Base-by-base conservation (phyloP, 495 filamentous ascomycete species). In the Beverwykella pulmonaria region DNA sequence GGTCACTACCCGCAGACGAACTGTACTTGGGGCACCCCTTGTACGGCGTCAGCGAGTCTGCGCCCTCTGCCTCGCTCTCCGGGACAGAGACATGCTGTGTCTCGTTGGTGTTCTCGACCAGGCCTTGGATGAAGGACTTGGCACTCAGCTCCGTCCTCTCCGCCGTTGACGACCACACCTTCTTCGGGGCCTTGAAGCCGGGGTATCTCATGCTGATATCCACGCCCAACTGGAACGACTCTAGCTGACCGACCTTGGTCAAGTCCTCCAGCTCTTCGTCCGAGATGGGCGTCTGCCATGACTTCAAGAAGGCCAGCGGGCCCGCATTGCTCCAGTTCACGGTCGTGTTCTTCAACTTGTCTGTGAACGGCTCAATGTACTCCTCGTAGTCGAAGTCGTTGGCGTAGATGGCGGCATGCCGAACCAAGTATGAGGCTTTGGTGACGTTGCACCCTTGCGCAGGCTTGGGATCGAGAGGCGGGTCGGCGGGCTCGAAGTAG, bases 381-480 rank as follows among this genome's bases (percentile, higher is more conserved):
- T 75, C 75, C 55, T 80, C 79, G 56, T 79, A 79, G 59, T 82
- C 80, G 36, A 76, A 80, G 65, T 81, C 80, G 48, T 82, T 82
- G 61, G 78, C 77, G 63, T 79, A 80, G 63, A 82, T 82, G 25
- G 80, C 80, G 0, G 80, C 78, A 65, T 82, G 80, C 8, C 80
- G 78, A 15, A 75, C 70, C 14, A 82, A 75, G 63, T 82, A 82
- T 5, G 78, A 75, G 1, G 78, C 80, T 25, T 73, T 68, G 2
- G 72, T 73, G 10, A 77, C 70, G 12, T 73, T 76, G 70, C 80
- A 82, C 39, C 80, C 80, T 69, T 79, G 74, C 0, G 72, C 53
- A 20, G 72, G 69, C 20, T 59, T 25, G 9, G 65, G 72, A 26
- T 70, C 53, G 5, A 74, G 64, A 19, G 77, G 76, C 32, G 80